These are phyloP conservation scores for Pyrenophora seminiperda DNA, from an alignment of 2,329 filamentous ascomycete species.

Conservation along the genomic window DNA sequence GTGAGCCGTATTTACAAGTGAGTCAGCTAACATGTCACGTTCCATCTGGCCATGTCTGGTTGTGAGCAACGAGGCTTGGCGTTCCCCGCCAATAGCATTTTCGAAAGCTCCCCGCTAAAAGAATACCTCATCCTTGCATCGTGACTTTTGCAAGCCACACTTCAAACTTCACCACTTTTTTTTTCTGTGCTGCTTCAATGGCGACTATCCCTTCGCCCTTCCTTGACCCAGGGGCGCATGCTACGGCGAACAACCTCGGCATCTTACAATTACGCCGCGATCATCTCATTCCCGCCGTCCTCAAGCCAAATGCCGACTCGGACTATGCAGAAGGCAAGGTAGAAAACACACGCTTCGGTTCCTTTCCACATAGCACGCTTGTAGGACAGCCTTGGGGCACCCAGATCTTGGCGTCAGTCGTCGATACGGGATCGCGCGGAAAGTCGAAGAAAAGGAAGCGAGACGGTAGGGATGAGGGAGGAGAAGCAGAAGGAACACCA, in stretches of 20 bases:
- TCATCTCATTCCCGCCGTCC: slow-evolving; percentile 74
- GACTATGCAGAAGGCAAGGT: slow-evolving; percentile 55
- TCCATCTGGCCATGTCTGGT: slow-evolving; percentile 13
- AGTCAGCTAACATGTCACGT: slow-evolving; percentile 26
- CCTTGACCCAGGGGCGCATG: slow-evolving; percentile 68
- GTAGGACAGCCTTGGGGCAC: slow-evolving; percentile 85
- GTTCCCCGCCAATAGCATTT: slow-evolving; percentile 31
- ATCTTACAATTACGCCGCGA: slow-evolving; percentile 90
- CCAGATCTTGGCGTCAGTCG: slow-evolving; percentile 85
- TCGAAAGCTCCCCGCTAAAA: slow-evolving; percentile 37
- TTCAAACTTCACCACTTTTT: no score
- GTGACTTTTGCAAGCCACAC: slow-evolving; percentile 12
- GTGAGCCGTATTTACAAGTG: slow-evolving; percentile 20
- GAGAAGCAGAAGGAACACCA: slow-evolving; percentile 20
- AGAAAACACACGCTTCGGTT: slow-evolving; percentile 92
- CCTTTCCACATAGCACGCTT: slow-evolving; percentile 60
- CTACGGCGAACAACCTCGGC: slow-evolving; percentile 71
- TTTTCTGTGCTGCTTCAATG: slow-evolving; percentile 18
- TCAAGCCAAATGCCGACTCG: slow-evolving; percentile 47
- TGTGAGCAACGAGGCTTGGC: slow-evolving; percentile 26
- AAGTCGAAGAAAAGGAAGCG: slow-evolving; percentile 59
- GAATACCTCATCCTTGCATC: no score
- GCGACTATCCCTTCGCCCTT: slow-evolving; percentile 70
- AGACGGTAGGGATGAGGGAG: slow-evolving; percentile 44
- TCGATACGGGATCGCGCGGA: slow-evolving; percentile 89